Evolutionary conservation across 176 grass and related monocot species (phyloP).

Genomic region (Eragrostis nindensis): DNA sequence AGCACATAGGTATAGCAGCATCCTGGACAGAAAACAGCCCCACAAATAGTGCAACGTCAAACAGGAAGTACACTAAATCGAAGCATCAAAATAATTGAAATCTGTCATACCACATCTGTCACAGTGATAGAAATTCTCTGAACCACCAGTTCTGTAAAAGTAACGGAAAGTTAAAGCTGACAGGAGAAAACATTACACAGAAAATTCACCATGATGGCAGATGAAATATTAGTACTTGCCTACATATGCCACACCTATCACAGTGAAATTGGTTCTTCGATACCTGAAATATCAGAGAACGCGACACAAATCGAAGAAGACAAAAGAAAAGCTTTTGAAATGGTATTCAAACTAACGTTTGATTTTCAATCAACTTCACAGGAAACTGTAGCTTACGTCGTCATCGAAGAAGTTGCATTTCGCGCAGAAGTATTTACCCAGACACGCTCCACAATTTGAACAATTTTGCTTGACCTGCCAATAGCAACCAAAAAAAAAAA

Average conservation of each 20-base stretch:
- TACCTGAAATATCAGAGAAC: conserved; percentile 46
- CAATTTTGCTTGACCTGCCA: conserved; percentile 67
- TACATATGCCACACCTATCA: conserved; percentile 75
- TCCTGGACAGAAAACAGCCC: conserved; percentile 38
- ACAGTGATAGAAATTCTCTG: conserved; percentile 75
- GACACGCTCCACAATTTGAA: conserved; percentile 55
- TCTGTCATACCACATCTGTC: conserved; percentile 52
- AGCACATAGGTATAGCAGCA: conserved; percentile 58
- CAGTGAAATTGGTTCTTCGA: conserved; percentile 80
- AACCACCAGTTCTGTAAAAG: conserved; percentile 59
- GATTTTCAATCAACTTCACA: neutral
- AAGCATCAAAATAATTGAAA: neutral
- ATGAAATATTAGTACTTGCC: conserved; percentile 42
- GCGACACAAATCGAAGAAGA: conserved; percentile 1
- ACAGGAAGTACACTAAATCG: neutral
- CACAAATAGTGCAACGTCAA: conserved; percentile 6
- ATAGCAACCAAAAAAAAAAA: neutral
- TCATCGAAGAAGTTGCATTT: conserved; percentile 88
- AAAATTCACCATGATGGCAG: neutral
- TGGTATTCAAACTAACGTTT: neutral
- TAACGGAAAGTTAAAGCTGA: neutral
- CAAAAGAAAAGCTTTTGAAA: conserved; percentile 20
- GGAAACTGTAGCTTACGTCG: conserved; percentile 51
- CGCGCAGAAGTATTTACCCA: conserved; percentile 74
- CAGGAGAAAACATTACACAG: neutral